A percentile compares a stretch with the other conserved stretches of the same genome.
Evolutionary conservation across 805 yeast genomes (phyloP).

Genomic region (Gaillardinia entomophila): DNA sequence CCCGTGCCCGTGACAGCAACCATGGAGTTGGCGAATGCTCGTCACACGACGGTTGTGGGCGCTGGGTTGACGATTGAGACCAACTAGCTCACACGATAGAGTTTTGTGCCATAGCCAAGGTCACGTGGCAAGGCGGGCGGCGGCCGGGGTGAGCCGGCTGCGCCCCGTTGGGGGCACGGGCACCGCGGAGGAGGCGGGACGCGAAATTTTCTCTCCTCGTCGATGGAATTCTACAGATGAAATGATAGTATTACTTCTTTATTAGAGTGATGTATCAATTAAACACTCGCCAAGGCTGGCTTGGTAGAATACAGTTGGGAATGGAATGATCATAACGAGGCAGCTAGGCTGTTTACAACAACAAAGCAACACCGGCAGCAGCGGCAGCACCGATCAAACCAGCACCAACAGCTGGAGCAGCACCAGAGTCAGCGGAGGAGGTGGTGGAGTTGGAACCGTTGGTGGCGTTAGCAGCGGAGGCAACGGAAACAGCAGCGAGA

Average conservation of each 20-base stretch:
- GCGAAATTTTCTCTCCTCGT: too few relatives aligned
- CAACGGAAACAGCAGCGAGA: conserved; percentile 66
- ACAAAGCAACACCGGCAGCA: conserved; percentile 71
- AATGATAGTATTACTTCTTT: background rate
- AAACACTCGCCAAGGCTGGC: background rate
- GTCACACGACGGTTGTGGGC: too few relatives aligned
- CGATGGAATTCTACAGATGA: too few relatives aligned
- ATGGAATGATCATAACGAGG: background rate
- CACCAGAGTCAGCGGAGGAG: conserved; percentile 35
- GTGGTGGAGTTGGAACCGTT: conserved; percentile 32
- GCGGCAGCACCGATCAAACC: conserved; percentile 79
- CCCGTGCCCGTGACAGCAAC: too few relatives aligned
- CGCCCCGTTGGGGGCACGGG: too few relatives aligned
- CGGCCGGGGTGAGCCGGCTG: too few relatives aligned
- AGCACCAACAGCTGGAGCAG: conserved; percentile 59
- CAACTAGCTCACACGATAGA: too few relatives aligned
- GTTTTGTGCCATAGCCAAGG: too few relatives aligned
- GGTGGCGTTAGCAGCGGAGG: conserved; percentile 52
- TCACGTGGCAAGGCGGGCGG: too few relatives aligned
- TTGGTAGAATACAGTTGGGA: background rate
- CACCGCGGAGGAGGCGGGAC: too few relatives aligned
- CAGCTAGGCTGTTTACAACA: conserved; percentile 31
- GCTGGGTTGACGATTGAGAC: too few relatives aligned
- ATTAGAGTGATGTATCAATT: background rate
- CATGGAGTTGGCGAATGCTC: too few relatives aligned